Evolutionary conservation across 495 filamentous ascomycete species (phyloP), one percentile per base, ranked within the genome.

Genomic region (Hyaloscypha finlandica): DNA sequence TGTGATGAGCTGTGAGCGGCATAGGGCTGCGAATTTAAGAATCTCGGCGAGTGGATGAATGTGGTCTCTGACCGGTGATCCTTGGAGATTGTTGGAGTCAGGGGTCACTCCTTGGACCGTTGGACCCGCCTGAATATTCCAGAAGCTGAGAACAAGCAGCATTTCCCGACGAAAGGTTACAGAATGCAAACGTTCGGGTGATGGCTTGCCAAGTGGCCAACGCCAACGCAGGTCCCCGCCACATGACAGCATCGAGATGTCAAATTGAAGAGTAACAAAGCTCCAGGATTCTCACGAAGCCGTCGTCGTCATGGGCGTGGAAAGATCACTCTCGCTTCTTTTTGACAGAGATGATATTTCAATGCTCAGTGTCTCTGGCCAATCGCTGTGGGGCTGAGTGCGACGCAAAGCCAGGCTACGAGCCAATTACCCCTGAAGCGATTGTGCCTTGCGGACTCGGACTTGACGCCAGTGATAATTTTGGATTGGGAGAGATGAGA

Each of bases 341-440:
- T 4, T 48, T 14, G 11, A 19, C 42, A 48, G 42, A 48, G 42
- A 48, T 48, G 42, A 48, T 48, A 48, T 48, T 48, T 48, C 42
- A 48, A 48, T 48, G 42, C 42, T 37, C 11, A 14, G 42, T 3
- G 42, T 11, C 19, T 9, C 20, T 11, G 30, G n/a, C 53, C 53
- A 29, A n/a, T 56, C 8, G 16, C 6, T 6, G 5, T 12, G 19
- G 19, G 5, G 8, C 30, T 25, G 20, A 12, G 2, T 25, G 53
- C 30, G 8, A 25, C 11, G 20, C 53, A 11, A 32, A 29, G 6
- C 22, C 19, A 14, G 53, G 12, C 53, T n/a, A 3, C 5, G 30
- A 56, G 30, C 53, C 25, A 56, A 56, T 56, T 56, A 56, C 53
- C 53, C 53, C 20, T 56, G 53, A 56, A 25, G 53, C 53, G 53